Percentiles rank a stretch among this genome's conserved stretches.
These are phyloP conservation scores for Cymbopogon citratus DNA, from an alignment of 176 grass and related monocot species.

Conservation along the genomic window DNA sequence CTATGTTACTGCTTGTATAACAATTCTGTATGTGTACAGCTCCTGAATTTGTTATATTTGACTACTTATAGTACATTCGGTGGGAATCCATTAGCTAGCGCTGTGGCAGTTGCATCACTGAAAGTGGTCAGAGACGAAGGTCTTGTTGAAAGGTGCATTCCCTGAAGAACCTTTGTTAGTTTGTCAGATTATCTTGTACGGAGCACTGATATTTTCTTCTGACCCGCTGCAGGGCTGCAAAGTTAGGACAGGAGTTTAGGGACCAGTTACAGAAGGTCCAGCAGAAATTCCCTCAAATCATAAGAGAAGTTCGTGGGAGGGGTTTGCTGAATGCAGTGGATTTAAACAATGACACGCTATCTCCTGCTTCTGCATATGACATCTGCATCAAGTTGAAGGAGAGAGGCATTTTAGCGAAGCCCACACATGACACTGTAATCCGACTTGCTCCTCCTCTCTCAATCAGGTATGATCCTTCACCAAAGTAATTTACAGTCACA, in stretches of 20 bases:
- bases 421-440: conserved; percentile 92
- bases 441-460: conserved; percentile 72
- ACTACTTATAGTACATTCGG: conserved; percentile 77
- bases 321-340: conserved; percentile 94
- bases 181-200: neutral
- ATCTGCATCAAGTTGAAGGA: conserved; percentile 96
- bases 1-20: neutral
- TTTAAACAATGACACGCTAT: conserved; percentile 51
- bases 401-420: conserved; percentile 89
- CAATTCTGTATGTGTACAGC: neutral
- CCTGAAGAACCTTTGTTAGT: neutral
- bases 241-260: conserved; percentile 69
- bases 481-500: neutral
- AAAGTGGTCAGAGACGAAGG: conserved; percentile 83
- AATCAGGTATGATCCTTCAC: conserved; percentile 53
- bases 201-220: conserved; percentile 2
- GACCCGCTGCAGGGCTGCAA: conserved; percentile 42
- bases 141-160: conserved; percentile 67
- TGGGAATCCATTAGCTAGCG: conserved; percentile 92
- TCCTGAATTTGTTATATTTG: conserved; percentile 24
- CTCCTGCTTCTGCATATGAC: conserved; percentile 83
- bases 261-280: conserved; percentile 61
- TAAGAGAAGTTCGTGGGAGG: conserved; percentile 76
- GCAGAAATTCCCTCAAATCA: conserved; percentile 65
- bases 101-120: conserved; percentile 83